A percentile compares a stretch with the other conserved stretches of the same genome.
These are phyloP conservation scores for Cephalotrichum gorgonifer DNA, from an alignment of 2,329 filamentous ascomycete species.

Conservation along the genomic window DNA sequence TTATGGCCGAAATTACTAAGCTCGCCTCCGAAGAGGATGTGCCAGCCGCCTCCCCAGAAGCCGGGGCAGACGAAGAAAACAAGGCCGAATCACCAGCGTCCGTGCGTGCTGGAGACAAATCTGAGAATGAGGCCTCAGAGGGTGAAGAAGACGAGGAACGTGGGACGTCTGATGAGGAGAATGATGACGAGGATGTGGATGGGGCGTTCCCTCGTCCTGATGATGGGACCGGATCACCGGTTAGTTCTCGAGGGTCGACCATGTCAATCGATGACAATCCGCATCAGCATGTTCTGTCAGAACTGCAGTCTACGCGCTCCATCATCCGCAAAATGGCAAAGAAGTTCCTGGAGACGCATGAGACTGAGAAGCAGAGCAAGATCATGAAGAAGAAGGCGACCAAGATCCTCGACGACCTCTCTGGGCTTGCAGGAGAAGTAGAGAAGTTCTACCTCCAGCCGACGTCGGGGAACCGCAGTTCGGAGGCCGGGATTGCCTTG, in stretches of 20 bases:
- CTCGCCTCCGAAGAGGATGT: conserved; percentile 46
- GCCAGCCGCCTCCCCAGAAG: background rate
- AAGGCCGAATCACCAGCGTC: background rate
- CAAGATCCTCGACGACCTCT: conserved; percentile 64
- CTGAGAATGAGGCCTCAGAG: conserved; percentile 14
- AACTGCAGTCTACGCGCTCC: conserved; percentile 40
- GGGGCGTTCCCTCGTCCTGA: conserved; percentile 32
- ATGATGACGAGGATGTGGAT: conserved; percentile 39
- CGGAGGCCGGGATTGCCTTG: conserved; percentile 48
- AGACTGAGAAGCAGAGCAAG: conserved; percentile 61
- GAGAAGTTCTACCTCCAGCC: conserved; percentile 53
- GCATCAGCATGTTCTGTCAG: conserved; percentile 38
- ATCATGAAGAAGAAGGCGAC: conserved; percentile 69
- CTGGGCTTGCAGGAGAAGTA: conserved; percentile 61
- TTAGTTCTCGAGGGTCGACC: conserved; percentile 55
- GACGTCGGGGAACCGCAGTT: conserved; percentile 31
- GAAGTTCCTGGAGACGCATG: conserved; percentile 74
- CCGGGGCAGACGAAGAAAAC: conserved; percentile 8
- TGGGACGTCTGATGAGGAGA: conserved; percentile 28
- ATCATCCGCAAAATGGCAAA: conserved; percentile 69
- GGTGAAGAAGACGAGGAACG: conserved; percentile 25
- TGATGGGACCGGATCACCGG: conserved; percentile 50
- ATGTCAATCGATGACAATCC: conserved; percentile 42
- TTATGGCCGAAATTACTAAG: conserved; percentile 82
- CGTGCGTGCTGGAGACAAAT: conserved; percentile 4